A percentile compares a stretch with the other conserved stretches of the same genome.
phyloP scores from a whole-genome alignment of 257 asterid species.

The Rehmannia glutinosa region DNA sequence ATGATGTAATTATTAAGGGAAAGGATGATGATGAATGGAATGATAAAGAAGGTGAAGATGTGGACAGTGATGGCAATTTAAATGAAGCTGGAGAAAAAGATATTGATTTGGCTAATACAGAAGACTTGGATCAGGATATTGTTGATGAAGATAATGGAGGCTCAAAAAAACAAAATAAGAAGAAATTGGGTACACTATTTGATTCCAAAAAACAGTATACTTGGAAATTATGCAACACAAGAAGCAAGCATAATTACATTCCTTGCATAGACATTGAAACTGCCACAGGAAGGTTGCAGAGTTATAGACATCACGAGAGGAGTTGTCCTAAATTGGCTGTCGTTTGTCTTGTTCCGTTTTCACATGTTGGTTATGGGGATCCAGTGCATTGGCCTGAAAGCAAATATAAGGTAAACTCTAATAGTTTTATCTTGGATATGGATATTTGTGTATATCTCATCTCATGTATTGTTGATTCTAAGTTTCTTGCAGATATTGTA shows the following conservation, averaged over 20 bases:
- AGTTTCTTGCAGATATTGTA: conserved; percentile 54
- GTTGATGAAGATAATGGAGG: conserved; percentile 44
- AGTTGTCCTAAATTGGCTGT: conserved; percentile 70
- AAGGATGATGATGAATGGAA: conserved; percentile 29
- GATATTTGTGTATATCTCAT: conserved; percentile 14
- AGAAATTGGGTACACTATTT: conserved; percentile 64
- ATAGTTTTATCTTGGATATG: neutral
- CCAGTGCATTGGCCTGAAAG: conserved; percentile 87
- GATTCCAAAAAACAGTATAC: conserved; percentile 56
- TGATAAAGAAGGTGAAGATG: conserved; percentile 32
- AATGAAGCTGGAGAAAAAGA: conserved; percentile 33
- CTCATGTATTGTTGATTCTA: conserved; percentile 11
- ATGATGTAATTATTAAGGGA: no score
- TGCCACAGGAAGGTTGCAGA: conserved; percentile 39
- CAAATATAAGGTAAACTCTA: conserved; percentile 65
- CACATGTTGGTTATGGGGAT: conserved; percentile 63
- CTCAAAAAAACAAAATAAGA: conserved; percentile 23
- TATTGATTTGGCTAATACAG: conserved; percentile 36
- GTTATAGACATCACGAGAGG: conserved; percentile 85
- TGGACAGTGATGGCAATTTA: conserved; percentile 32
- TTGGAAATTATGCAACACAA: conserved; percentile 79
- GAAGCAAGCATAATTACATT: conserved; percentile 89
- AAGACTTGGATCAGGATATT: conserved; percentile 43
- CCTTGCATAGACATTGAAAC: conserved; percentile 91
- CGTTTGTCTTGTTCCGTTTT: conserved; percentile 91